A percentile compares a stretch with the other conserved stretches of the same genome.
phyloP scores from a whole-genome alignment of 1,139 yeast species.

The Candida sp. region DNA sequence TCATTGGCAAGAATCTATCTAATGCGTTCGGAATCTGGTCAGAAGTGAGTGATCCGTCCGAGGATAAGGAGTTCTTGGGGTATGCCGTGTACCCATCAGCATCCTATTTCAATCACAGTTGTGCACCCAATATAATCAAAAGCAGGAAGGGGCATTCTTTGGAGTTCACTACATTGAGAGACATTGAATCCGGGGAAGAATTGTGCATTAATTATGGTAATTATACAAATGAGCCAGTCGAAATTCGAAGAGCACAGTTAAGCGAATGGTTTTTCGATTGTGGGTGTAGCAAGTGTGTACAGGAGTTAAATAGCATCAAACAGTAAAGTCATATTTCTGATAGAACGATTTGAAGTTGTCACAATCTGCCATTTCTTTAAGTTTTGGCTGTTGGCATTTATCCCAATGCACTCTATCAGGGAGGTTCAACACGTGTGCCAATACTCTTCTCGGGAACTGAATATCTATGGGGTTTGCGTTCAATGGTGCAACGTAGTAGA shows the following conservation, averaged over 20 bases:
- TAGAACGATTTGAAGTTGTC: constrained; percentile 57
- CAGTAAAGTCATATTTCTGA: constrained; percentile 47
- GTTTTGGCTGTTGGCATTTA: constrained; percentile 63
- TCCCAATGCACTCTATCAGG: constrained; percentile 77
- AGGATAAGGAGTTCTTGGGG: constrained; percentile 67
- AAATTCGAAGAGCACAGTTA: constrained; percentile 46
- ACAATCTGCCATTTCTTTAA: constrained; percentile 65
- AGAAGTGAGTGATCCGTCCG: constrained; percentile 30
- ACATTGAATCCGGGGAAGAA: constrained; percentile 49
- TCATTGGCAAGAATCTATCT: constrained; percentile 68
- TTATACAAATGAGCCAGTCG: constrained; percentile 43
- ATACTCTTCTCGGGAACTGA: constrained; percentile 79
- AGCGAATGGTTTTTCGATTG: constrained; percentile 68
- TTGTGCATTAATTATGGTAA: constrained; percentile 69
- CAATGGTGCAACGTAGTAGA: constrained; percentile 27
- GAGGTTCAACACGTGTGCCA: constrained; percentile 61
- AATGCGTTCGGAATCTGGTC: constrained; percentile 83
- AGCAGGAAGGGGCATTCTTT: constrained; percentile 24
- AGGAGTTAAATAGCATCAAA: constrained; percentile 6
- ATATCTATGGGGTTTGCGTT: constrained; percentile 52
- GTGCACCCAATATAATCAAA: constrained; percentile 52
- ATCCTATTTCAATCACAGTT: constrained; percentile 74
- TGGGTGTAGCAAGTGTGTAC: constrained; percentile 51
- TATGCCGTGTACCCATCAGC: constrained; percentile 70
- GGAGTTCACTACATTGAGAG: constrained; percentile 27